Evolutionary conservation across 768 basidiomycete species (phyloP).

Genomic region (Pulveroboletus sp.): DNA sequence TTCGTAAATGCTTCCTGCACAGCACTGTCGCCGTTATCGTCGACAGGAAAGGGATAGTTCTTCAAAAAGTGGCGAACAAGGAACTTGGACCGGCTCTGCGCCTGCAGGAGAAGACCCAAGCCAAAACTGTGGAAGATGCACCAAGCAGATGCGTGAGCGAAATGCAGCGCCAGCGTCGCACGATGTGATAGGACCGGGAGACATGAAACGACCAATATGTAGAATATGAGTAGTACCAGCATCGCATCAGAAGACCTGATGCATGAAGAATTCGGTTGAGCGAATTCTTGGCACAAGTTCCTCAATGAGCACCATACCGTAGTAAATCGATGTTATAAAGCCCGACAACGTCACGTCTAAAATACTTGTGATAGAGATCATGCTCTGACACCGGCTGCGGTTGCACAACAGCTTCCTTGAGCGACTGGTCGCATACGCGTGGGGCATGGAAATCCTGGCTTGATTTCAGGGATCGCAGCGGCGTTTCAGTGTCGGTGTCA

Average conservation of each 20-base stretch:
- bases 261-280: constrained; percentile 19
- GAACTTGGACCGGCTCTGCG: constrained; percentile 83
- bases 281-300: constrained; percentile 1
- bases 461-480: constrained; percentile 19
- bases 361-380: constrained; percentile 86
- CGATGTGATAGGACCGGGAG: constrained; percentile 52
- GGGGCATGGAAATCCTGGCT: not conserved
- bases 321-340: constrained; percentile 80
- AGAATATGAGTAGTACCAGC: constrained; percentile 68
- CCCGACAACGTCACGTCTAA: constrained; percentile 80
- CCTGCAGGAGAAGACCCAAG: constrained; percentile 76
- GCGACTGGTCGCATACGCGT: constrained; percentile 4
- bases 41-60: constrained; percentile 82
- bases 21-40: constrained; percentile 67
- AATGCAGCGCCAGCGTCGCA: constrained; percentile 62
- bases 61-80: constrained; percentile 92
- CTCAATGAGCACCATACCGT: constrained; percentile 47
- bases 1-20: constrained; percentile 92
- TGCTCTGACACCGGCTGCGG: constrained; percentile 58
- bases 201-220: constrained; percentile 55
- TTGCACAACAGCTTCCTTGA: not conserved
- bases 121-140: constrained; percentile 84
- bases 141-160: constrained; percentile 81
- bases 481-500: constrained; percentile 55
- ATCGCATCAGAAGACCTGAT: constrained; percentile 79